These are phyloP conservation scores for Rubus parviflorus DNA, from an alignment of 306 rosid genomes.

Conservation along the genomic window DNA sequence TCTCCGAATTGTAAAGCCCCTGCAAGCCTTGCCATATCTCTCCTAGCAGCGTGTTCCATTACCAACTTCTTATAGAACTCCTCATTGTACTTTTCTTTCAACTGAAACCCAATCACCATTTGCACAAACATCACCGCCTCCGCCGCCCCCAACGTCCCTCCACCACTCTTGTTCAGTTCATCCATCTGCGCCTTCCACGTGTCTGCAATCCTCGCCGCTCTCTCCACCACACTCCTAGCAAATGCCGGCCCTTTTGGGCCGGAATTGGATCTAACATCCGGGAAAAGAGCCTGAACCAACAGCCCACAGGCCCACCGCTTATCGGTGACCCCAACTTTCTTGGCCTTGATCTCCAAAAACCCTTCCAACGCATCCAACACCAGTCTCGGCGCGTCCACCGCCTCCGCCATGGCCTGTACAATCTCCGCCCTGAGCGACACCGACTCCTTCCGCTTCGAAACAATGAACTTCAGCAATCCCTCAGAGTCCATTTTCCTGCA, in stretches of 20 bases:
- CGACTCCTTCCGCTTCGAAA: constrained; percentile 73
- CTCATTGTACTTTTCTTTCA: constrained; percentile 40
- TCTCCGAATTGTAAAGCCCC: constrained; percentile 55
- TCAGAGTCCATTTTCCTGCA: constrained; percentile 65
- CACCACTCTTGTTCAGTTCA: constrained; percentile 27
- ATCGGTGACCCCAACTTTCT: constrained; percentile 66
- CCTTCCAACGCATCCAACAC: constrained; percentile 63
- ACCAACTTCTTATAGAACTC: constrained; percentile 59
- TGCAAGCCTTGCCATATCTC: constrained; percentile 82
- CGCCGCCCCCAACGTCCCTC: constrained; percentile 53
- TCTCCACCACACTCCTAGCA: constrained; percentile 46
- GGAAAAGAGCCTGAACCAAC: constrained; percentile 63
- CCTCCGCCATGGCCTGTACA: constrained; percentile 51
- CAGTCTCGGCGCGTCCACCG: constrained; percentile 66
- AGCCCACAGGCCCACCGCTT: constrained; percentile 86
- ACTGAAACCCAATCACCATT: constrained; percentile 60
- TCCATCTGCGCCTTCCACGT: constrained; percentile 65
- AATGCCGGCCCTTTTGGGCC: constrained; percentile 28
- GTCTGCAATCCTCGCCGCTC: constrained; percentile 48
- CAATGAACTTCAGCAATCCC: constrained; percentile 49
- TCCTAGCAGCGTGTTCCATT: constrained; percentile 57
- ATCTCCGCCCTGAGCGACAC: constrained; percentile 60
- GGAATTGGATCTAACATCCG: constrained; percentile 16
- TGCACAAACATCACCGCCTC: constrained; percentile 83
- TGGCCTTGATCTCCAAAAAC: constrained; percentile 46